Conservation (phyloP, 352 stramenopile genomes). For the Globisporangium barbulae region DNA sequence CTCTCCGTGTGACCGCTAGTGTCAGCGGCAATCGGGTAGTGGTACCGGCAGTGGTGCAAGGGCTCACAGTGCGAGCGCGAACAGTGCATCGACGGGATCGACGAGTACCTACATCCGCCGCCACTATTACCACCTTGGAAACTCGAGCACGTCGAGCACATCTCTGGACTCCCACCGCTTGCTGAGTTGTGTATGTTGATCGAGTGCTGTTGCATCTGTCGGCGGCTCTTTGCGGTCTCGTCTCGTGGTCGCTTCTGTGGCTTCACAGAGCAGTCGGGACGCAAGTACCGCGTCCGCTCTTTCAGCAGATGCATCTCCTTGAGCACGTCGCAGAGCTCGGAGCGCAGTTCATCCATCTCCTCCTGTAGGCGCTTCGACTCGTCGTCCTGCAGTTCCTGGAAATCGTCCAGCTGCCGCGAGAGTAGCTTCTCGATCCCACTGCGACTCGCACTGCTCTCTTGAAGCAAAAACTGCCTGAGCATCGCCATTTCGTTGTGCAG, state of each 20-base stretch:
- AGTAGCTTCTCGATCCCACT: constrained; percentile 50
- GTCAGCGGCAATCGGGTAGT: constrained; percentile 3
- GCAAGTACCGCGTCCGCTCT: constrained; percentile 66
- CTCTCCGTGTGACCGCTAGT: neutral
- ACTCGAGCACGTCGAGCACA: constrained; percentile 7
- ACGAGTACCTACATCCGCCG: neutral
- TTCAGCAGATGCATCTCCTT: constrained; percentile 70
- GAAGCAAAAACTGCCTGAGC: constrained; percentile 43
- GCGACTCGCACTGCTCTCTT: constrained; percentile 47
- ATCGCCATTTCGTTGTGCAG: constrained; percentile 50
- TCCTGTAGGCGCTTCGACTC: constrained; percentile 50
- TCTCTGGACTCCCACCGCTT: neutral
- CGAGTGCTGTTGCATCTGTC: neutral
- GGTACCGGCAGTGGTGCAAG: constrained; percentile 3
- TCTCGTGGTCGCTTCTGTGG: constrained; percentile 4
- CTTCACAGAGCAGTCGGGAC: constrained; percentile 22
- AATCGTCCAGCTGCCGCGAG: constrained; percentile 40
- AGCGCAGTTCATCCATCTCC: constrained; percentile 64
- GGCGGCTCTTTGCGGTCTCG: neutral
- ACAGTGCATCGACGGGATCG: constrained; percentile 1
- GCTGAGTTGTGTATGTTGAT: neutral
- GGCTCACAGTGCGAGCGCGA: neutral
- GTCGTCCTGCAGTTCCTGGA: constrained; percentile 46
- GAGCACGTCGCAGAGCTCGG: constrained; percentile 58
- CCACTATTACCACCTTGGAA: neutral